Base-by-base conservation (phyloP, 306 rosid genomes). In the Trichosanthes cucumerina region DNA sequence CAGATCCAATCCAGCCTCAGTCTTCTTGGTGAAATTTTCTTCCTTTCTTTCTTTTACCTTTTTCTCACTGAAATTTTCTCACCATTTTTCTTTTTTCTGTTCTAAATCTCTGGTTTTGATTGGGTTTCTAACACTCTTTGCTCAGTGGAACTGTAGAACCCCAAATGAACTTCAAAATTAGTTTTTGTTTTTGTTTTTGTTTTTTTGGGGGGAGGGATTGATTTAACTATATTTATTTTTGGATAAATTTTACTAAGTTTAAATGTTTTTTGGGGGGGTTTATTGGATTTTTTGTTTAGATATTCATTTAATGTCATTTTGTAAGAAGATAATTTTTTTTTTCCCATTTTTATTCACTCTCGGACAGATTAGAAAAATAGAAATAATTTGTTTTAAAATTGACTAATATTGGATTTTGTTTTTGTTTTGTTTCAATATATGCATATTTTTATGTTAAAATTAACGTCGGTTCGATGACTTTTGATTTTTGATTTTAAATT, bases 1-100 rank as follows among this genome's bases (percentile, higher is more conserved):
- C 75, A 68, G 75, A 68, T 68, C 74, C 74, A 68, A 68, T 68
- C 75, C 52, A 68, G 3, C 34, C 52, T 68, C 28, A 7, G 75
- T 39, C 53, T 68, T 39, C 19, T 68, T n/a, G 28, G 7, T 68
- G 28, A 41, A 58, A 23, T 41, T 68, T 68, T 41, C 23, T 68
- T 41, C 23, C 24, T 66, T 11, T 43, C 5, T 68, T 68, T 68
- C 34, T 21, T 10, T 31, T 63, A 28, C 41, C 41, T 33, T 63
- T 33, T 63, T 63, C 69, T 33, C 69, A 6, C 4, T 33, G 21
- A 63, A 63, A 31, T 63, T 63, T 63, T 63, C 69, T 31, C 43
- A 31, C 21, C 69, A 63, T 63, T 63, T 57, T 63, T 18, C 3
- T 26, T 11, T 41, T 11, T 41, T 68, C 18, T n/a, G 15, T 39